Evolutionary conservation across 192 early-diverging fungal genomes (phyloP), one percentile per base, ranked within the genome.

Genomic region (Entomortierella beljakovae): DNA sequence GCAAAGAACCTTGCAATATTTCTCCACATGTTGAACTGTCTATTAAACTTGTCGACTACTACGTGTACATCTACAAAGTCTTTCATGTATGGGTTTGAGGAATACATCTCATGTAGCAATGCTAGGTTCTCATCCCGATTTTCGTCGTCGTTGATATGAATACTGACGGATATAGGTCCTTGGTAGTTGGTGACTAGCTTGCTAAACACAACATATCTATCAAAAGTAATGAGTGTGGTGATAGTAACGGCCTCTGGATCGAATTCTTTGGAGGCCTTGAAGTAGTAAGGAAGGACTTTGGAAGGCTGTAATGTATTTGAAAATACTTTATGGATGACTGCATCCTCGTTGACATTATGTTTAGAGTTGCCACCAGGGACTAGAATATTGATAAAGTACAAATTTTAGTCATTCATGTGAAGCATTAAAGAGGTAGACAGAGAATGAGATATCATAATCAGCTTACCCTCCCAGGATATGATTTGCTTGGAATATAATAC

Each of bases 21-120:
- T 20, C 88, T 81, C 87, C 87, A 89, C 85, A 87, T 86, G 60
- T 89, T 89, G 70, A 89, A 88, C 65, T 89, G 88, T 8, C 88
- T 67, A 38, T 86, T 79, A 61, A 89, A 89, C 55, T 81, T 84
- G 74, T 89, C 88, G 1, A 88, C 82, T 3, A 89, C 80, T 51
- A 89, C 74, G 75, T 89, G 88, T 3, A 88, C 71, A 61, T 89
- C 88, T 23, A 88, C 85, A 65, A 79, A 85, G 23, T 82, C 59
- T 48, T 80, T 64, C 71, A 89, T 81, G 29, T 80, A 65, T 20
- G 81, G 77, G 51, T 88, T 82, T n/a, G 64, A 67, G 29, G 71
- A 55, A 57, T 88, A 85, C 43, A 89, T 67, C 18, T 65, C 68
- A 65, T 87, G 77, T 22, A 89, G 64, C 29, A 82, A 74, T 26